Evolutionary conservation across 2,329 filamentous ascomycete genomes (phyloP).

Genomic region (Hypoxylon sp.): DNA sequence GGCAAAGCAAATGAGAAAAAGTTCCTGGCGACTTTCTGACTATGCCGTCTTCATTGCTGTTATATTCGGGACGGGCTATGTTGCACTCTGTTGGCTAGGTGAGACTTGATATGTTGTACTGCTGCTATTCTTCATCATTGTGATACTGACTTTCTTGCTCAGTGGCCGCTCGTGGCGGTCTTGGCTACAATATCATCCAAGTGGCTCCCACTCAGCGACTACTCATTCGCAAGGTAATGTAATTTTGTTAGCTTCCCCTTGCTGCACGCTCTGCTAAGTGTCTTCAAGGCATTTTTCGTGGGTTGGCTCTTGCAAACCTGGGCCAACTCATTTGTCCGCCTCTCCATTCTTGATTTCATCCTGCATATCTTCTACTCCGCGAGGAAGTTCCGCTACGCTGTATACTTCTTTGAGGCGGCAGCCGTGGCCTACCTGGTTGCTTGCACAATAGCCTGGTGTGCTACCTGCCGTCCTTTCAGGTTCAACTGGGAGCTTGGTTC

Average conservation of each 20-base stretch:
- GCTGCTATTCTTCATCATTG: background rate
- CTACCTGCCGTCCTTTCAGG: constrained; percentile 12
- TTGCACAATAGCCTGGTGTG: constrained; percentile 14
- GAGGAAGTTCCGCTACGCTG: constrained; percentile 10
- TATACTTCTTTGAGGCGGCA: constrained; percentile 15
- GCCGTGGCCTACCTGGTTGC: constrained; percentile 6
- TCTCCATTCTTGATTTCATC: constrained; percentile 21
- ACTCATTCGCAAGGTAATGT: background rate
- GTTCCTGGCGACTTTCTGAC: constrained; percentile 5
- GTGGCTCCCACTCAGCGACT: background rate
- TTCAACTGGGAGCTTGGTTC: constrained; percentile 20
- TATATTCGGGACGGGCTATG: background rate
- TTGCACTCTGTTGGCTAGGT: background rate
- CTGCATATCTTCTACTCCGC: constrained; percentile 9
- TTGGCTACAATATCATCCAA: constrained; percentile 2
- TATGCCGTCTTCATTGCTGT: constrained; percentile 9
- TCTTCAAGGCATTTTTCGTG: background rate
- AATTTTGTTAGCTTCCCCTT: background rate
- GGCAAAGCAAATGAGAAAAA: constrained; percentile 11
- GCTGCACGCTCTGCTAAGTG: background rate
- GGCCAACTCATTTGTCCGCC: constrained; percentile 14
- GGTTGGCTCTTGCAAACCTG: constrained; percentile 13
- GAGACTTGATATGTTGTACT: constrained; percentile 3
- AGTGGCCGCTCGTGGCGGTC: constrained; percentile 1
- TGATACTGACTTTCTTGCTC: background rate